A percentile compares a stretch with the other conserved stretches of the same genome.
These are phyloP conservation scores for Pleurotus pulmonarius DNA, from an alignment of 768 basidiomycete genomes.

Conservation along the genomic window DNA sequence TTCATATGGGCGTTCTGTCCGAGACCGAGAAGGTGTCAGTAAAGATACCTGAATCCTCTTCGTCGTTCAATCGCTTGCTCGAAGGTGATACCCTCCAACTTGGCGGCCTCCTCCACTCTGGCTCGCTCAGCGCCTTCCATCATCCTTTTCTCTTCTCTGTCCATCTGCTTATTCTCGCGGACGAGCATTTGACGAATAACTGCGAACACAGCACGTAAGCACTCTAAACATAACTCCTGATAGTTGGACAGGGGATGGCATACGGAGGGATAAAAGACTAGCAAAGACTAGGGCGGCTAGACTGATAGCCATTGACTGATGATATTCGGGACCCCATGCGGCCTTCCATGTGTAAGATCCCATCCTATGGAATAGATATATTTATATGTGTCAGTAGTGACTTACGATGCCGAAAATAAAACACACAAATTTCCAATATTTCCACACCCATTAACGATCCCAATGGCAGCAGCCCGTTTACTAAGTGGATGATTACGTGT, in stretches of 20 bases:
- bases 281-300: constrained; percentile 31
- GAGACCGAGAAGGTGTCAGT: constrained; percentile 20
- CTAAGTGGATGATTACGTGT: constrained; percentile 15
- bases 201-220: constrained; percentile 11
- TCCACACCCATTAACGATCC: constrained; percentile 55
- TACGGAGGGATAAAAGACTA: constrained; percentile 28
- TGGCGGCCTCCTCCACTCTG: constrained; percentile 56
- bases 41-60: constrained; percentile 57
- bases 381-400: neutral
- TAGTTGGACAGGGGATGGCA: neutral
- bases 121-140: constrained; percentile 41
- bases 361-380: constrained; percentile 31
- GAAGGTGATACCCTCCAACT: constrained; percentile 54
- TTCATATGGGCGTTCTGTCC: too few relatives aligned
- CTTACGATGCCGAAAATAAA: neutral
- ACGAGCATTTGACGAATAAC: constrained; percentile 47
- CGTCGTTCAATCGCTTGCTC: constrained; percentile 55
- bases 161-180: constrained; percentile 46
- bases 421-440: constrained; percentile 54
- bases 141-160: constrained; percentile 40
- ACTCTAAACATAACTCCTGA: neutral
- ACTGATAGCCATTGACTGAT: constrained; percentile 54
- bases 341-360: constrained; percentile 62
- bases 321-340: constrained; percentile 60
- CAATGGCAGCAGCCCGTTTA: constrained; percentile 54